Evolutionary conservation across 164 flowering plant genomes (phyloP), one percentile per base, ranked within the genome.

Genomic region (Chimonanthus praecox): DNA sequence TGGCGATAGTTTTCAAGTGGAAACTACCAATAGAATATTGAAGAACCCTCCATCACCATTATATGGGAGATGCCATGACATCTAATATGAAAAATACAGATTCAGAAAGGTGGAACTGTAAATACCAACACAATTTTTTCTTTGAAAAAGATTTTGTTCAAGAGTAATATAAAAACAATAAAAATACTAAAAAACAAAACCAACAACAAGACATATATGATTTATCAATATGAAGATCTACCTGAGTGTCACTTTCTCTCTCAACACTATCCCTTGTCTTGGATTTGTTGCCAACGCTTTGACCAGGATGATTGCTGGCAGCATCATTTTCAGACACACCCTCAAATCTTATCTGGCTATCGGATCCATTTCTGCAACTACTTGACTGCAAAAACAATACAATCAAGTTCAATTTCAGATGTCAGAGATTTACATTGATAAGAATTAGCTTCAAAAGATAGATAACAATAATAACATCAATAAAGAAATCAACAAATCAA

Each of bases 241-340:
- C 88, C 75, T 76, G 84, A 69, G 78, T 73, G 68, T 81, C 86
- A 78, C 80, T 82, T 73, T 70, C 84, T 72, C 77, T 75, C 73
- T 77, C 82, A 76, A 74, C 75, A 70, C 82, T 75, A 51, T 77
- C 68, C 44, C 76, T 71, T 6, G 54, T 73, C 72, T 76, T 79
- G 16, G 70, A 78, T 49, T 65, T 54, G 64, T 76, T 71, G n/a
- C 64, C 72, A 60, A 73, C 75, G 80, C 72, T 71, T 68, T 78
- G 78, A 72, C 80, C 82, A 16, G 76, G 76, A 21, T 70, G 71
- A 49, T 78, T 76, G 46, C 84, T 80, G 51, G 80, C 76, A 67
- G 74, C 71, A 66, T 74, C 74, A 70, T 83, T 80, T 70, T 79
- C 84, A 13, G 77, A 75, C 9, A 70, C 71, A 51, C 71, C 80